These are phyloP conservation scores for Aspergillus piperis DNA, from an alignment of 2,329 filamentous ascomycete genomes.

Conservation along the genomic window DNA sequence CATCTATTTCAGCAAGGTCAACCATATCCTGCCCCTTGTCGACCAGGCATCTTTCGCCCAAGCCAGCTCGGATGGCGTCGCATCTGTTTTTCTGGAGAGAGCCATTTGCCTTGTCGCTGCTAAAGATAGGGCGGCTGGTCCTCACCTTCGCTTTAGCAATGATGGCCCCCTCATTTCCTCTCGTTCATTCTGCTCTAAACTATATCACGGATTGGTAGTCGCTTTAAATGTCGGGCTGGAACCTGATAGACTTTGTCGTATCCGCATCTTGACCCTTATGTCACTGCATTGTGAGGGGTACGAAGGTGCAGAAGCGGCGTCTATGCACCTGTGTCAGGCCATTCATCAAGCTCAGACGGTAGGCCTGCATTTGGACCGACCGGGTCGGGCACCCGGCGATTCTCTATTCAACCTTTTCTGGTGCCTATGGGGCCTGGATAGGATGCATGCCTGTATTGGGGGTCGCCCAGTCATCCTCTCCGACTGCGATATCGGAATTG, in stretches of 20 bases:
- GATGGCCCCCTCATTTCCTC: conserved; percentile 33
- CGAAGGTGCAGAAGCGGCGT: conserved; percentile 43
- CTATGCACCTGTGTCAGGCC: conserved; percentile 42
- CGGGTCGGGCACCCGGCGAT: conserved; percentile 33
- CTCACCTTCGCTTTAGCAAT: conserved; percentile 35
- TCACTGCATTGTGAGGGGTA: conserved; percentile 45
- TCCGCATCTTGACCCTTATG: conserved; percentile 42
- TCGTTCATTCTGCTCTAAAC: conserved; percentile 41
- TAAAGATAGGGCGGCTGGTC: conserved; percentile 36
- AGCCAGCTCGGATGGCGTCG: conserved; percentile 26
- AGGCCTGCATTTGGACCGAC: conserved; percentile 42
- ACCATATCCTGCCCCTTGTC: conserved; percentile 42
- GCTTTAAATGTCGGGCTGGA: conserved; percentile 43
- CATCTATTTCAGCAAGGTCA: conserved; percentile 41
- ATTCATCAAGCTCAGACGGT: conserved; percentile 45
- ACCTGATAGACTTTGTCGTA: conserved; percentile 38
- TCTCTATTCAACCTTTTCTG: conserved; percentile 39
- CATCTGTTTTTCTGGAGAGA: conserved; percentile 40
- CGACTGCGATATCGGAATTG: conserved; percentile 43
- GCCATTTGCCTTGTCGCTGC: conserved; percentile 45
- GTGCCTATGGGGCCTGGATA: conserved; percentile 45
- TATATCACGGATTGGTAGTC: conserved; percentile 39
- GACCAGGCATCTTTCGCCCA: conserved; percentile 30
- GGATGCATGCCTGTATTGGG: conserved; percentile 44
- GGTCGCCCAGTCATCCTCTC: conserved; percentile 43